phyloP scores from a whole-genome alignment of 257 asterid species.

The Nicotiana tomentosiformis region DNA sequence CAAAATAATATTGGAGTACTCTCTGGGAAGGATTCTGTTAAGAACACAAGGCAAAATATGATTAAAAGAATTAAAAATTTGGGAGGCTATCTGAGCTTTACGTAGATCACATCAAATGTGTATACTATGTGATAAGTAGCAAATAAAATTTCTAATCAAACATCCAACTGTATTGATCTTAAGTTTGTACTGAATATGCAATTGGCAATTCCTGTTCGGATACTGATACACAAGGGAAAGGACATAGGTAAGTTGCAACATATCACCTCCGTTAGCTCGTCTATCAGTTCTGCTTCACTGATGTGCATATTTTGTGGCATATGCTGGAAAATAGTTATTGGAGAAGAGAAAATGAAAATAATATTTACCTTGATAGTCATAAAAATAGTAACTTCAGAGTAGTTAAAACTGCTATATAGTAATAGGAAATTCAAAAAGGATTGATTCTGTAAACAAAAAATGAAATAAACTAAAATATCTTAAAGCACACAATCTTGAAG shows the following conservation, averaged over 20 bases:
- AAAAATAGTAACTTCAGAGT: neutral
- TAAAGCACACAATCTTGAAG: neutral
- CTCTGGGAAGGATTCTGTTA: neutral
- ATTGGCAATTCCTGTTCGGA: neutral
- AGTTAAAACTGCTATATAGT: neutral
- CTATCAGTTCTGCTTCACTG: neutral
- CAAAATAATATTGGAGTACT: neutral
- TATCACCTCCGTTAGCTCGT: neutral
- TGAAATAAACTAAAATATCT: neutral
- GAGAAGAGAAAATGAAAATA: neutral
- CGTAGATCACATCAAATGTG: neutral
- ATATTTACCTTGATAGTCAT: neutral
- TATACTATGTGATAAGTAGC: neutral
- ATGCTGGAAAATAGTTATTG: neutral
- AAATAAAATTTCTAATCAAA: neutral
- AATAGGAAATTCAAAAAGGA: neutral
- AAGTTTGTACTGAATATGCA: neutral
- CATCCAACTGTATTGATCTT: neutral
- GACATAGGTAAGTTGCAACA: neutral
- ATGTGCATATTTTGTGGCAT: neutral
- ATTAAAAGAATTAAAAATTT: neutral
- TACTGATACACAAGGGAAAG: neutral
- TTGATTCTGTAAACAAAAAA: neutral
- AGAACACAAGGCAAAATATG: neutral
- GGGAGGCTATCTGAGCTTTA: neutral